phyloP scores from a whole-genome alignment of 352 stramenopile species.

The Pythium phragmiticola region DNA sequence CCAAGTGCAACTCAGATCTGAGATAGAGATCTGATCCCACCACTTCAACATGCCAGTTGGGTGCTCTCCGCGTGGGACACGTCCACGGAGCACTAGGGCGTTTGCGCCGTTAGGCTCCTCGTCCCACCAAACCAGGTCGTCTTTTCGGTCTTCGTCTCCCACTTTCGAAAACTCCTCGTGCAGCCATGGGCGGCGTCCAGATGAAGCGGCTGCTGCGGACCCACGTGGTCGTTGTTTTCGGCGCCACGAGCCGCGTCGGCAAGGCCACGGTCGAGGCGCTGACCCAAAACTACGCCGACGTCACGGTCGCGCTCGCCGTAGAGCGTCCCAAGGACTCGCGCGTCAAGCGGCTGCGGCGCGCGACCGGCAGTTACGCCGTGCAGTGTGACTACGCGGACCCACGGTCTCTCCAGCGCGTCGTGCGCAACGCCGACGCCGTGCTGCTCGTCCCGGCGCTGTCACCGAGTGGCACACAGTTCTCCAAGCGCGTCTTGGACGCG shows the following conservation, averaged over 20 bases:
- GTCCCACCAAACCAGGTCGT: background rate
- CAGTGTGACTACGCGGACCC: constrained; percentile 54
- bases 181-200: constrained; percentile 31
- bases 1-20: background rate
- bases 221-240: constrained; percentile 74
- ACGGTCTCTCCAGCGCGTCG: constrained; percentile 49
- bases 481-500: constrained; percentile 66
- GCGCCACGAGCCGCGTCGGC: constrained; percentile 65
- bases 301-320: constrained; percentile 59
- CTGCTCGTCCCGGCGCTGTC: constrained; percentile 64
- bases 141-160: background rate
- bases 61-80: background rate
- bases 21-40: constrained; percentile 9
- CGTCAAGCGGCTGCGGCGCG: constrained; percentile 49
- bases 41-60: constrained; percentile 14
- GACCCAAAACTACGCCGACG: constrained; percentile 35
- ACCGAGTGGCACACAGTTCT: constrained; percentile 56
- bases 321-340: constrained; percentile 50
- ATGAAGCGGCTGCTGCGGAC: constrained; percentile 59
- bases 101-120: background rate
- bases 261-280: constrained; percentile 54
- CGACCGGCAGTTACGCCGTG: constrained; percentile 52
- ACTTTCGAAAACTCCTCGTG: background rate
- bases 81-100: background rate
- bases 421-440: constrained; percentile 70